Conservation (phyloP, 805 yeast species). For the Kockiozyma suomiensis region DNA sequence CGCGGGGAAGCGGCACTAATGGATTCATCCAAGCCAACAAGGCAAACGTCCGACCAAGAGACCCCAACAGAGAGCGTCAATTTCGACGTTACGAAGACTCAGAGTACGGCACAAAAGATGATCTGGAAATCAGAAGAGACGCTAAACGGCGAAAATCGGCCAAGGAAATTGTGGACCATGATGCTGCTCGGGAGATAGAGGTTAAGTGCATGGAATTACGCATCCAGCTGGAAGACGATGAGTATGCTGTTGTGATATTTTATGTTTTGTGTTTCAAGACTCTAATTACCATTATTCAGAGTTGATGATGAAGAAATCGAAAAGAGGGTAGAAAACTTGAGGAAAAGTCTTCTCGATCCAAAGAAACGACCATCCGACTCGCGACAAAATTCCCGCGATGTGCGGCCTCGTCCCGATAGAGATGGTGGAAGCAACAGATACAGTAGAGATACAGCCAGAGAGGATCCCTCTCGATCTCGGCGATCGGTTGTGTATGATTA, state of each 20-base stretch:
- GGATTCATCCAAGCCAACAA: constrained; percentile 38
- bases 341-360: constrained; percentile 13
- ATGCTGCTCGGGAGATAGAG: constrained; percentile 32
- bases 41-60: constrained; percentile 26
- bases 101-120: constrained; percentile 21
- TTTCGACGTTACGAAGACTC: constrained; percentile 1
- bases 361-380: neutral
- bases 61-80: neutral
- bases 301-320: constrained; percentile 36
- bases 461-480: too few relatives aligned
- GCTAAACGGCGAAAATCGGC: constrained; percentile 18
- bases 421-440: too few relatives aligned
- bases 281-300: neutral
- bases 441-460: too few relatives aligned
- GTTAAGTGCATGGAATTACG: constrained; percentile 37
- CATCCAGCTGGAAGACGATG: constrained; percentile 36
- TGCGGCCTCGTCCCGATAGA: neutral
- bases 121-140: constrained; percentile 14
- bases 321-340: constrained; percentile 23
- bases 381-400: neutral
- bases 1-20: constrained; percentile 42
- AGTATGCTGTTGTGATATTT: constrained; percentile 25
- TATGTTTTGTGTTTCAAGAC: neutral
- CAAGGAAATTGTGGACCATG: constrained; percentile 29
- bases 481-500: too few relatives aligned